Conservation (phyloP, 495 filamentous ascomycete species). For the Tuber microsphaerosporum region DNA sequence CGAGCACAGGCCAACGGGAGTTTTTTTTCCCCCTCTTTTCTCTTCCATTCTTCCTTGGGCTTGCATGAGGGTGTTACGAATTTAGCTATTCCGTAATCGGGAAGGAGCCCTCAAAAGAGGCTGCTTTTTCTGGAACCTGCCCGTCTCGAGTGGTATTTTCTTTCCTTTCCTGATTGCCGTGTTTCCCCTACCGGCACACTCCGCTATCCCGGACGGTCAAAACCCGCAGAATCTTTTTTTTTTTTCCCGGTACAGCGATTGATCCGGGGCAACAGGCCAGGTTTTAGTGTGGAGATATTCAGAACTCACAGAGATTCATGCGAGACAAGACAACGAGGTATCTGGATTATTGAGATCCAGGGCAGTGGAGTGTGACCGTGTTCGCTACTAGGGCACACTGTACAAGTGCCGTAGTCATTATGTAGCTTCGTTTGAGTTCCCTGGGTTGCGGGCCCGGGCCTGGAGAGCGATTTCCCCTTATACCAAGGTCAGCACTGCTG, state of each 20-base stretch:
- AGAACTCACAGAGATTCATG: background rate
- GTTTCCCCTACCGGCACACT: background rate
- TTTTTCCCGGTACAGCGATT: background rate
- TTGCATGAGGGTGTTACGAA: background rate
- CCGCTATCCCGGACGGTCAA: background rate
- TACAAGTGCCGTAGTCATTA: background rate
- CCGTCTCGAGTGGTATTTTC: background rate
- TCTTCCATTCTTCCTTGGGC: background rate
- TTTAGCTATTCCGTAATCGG: background rate
- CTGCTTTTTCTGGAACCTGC: background rate
- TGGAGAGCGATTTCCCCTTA: background rate
- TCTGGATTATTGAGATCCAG: background rate
- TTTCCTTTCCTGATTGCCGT: background rate
- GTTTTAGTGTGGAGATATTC: background rate
- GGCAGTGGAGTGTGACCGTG: background rate
- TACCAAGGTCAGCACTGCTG: background rate
- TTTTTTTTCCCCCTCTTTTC: background rate
- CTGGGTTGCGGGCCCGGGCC: background rate
- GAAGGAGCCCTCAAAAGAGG: background rate
- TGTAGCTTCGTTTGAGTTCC: background rate
- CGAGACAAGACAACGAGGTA: background rate
- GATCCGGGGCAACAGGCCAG: background rate
- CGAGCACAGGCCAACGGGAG: background rate
- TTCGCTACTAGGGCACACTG: background rate
- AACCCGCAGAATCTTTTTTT: too few species aligned